Percentiles rank a stretch among this genome's conserved stretches.
Evolutionary conservation across 805 yeast species (phyloP).

Genomic region (Komagataella pseudopastoris): DNA sequence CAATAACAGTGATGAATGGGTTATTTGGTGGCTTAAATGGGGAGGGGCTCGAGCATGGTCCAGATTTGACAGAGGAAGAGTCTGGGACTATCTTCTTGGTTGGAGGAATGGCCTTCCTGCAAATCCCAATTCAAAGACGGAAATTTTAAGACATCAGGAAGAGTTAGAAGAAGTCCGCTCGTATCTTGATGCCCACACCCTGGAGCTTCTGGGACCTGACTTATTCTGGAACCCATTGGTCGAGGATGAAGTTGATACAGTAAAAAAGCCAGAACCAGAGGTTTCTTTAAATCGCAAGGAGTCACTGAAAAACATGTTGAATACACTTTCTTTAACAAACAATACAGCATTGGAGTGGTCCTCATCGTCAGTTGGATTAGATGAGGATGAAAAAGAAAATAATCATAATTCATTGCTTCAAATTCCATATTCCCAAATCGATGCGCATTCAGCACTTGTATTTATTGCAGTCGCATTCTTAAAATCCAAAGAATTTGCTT

Average conservation of each 20-base stretch:
- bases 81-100: conserved; percentile 82
- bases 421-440: conserved; percentile 18
- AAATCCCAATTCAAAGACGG: conserved; percentile 4
- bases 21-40: conserved; percentile 90
- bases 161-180: neutral
- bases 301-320: neutral
- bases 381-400: neutral
- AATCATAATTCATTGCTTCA: neutral
- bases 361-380: neutral
- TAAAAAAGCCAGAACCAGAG: conserved; percentile 1
- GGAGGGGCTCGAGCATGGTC: conserved; percentile 81
- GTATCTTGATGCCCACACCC: conserved; percentile 9
- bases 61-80: conserved; percentile 66
- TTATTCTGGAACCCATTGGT: conserved; percentile 41
- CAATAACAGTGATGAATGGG: conserved; percentile 71
- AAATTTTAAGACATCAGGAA: neutral
- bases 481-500: conserved; percentile 63
- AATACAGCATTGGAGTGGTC: conserved; percentile 1
- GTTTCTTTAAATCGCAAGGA: neutral
- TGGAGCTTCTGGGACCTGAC: conserved; percentile 36
- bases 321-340: neutral
- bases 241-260: conserved; percentile 7
- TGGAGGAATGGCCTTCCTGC: conserved; percentile 36
- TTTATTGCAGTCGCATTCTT: conserved; percentile 69
- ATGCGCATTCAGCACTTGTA: conserved; percentile 64